These are phyloP conservation scores for Quaeritorhiza haematococci DNA, from an alignment of 371 early-diverging fungal species.

Conservation along the genomic window DNA sequence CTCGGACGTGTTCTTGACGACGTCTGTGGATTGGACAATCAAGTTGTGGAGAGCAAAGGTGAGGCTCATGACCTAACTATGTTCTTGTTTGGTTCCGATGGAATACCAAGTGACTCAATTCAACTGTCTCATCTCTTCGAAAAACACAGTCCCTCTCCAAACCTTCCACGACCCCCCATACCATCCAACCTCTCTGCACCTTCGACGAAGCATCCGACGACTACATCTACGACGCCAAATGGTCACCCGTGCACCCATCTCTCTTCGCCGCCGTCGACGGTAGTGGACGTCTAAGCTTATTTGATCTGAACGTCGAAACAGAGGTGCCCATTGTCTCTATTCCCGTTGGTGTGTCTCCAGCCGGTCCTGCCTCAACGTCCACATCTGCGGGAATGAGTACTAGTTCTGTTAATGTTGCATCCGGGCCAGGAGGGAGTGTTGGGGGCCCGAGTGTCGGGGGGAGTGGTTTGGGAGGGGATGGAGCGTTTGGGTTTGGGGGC, in stretches of 20 bases:
- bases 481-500: too few relatives aligned
- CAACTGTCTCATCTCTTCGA: neutral
- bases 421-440: too few relatives aligned
- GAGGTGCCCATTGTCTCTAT: conserved; percentile 57
- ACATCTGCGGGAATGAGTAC: too few relatives aligned
- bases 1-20: conserved; percentile 84
- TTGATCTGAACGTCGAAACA: conserved; percentile 84
- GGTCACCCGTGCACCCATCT: conserved; percentile 93
- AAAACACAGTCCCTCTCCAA: conserved; percentile 61
- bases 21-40: conserved; percentile 92
- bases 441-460: too few relatives aligned
- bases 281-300: conserved; percentile 80
- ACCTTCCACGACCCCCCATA: conserved; percentile 50
- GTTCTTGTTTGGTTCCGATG: neutral
- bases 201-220: conserved; percentile 85
- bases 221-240: conserved; percentile 92
- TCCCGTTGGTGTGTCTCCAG: neutral
- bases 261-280: conserved; percentile 91
- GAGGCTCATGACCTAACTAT: neutral
- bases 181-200: conserved; percentile 71
- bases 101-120: neutral
- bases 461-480: too few relatives aligned
- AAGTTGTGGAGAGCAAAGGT: conserved; percentile 90
- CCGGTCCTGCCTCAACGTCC: too few relatives aligned
- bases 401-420: too few relatives aligned